Percentiles rank a stretch among this genome's conserved stretches.
Conservation (phyloP, 2,329 filamentous ascomycete genomes). For the Chrysoporthe cubensis region DNA sequence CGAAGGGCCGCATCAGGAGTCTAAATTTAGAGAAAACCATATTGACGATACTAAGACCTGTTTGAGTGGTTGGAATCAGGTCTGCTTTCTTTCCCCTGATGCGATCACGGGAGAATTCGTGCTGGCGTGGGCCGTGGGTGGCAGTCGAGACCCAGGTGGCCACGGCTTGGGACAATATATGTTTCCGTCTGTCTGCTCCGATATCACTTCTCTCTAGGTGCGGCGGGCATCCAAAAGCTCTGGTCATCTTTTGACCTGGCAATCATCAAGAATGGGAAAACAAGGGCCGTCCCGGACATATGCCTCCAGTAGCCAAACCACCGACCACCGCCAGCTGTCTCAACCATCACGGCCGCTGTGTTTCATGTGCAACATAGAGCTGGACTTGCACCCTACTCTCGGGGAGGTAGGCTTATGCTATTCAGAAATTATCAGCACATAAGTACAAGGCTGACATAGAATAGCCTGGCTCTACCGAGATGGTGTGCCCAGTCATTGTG, state of each 20-base stretch:
- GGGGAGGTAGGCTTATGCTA: not conserved
- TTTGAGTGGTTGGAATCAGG: not conserved
- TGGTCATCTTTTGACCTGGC: not conserved
- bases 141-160: not conserved
- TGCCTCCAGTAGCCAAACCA: not conserved
- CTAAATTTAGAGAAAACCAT: conserved; percentile 9
- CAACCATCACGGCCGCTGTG: conserved; percentile 9
- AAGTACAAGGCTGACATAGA: not conserved
- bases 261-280: not conserved
- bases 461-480: conserved; percentile 12
- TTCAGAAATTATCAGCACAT: not conserved
- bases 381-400: not conserved
- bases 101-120: not conserved
- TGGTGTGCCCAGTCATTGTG: conserved; percentile 13
- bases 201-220: not conserved
- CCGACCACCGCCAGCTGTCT: not conserved
- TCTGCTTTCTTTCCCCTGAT: not conserved
- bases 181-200: not conserved
- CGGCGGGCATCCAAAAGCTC: not conserved
- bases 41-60: conserved; percentile 9
- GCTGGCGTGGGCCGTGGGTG: not conserved
- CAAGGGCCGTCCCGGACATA: not conserved
- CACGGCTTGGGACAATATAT: not conserved
- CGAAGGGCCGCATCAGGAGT: not conserved
- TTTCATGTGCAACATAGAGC: conserved; percentile 6